Conservation (phyloP, 768 basidiomycete species). For the Tricholoma sp. region DNA sequence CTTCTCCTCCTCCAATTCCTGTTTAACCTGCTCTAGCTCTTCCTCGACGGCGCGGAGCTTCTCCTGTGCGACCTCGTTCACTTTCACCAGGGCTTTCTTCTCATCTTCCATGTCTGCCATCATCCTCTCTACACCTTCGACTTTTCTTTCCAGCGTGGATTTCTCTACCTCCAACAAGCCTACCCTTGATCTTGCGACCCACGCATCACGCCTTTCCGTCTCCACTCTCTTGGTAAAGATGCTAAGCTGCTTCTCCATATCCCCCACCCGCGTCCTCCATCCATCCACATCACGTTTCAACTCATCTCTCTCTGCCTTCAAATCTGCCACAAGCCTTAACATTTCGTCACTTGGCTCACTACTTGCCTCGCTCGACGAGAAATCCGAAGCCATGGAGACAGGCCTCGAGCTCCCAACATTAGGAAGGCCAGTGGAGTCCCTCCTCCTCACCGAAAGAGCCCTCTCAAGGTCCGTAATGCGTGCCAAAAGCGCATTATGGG, state of each 20-base stretch:
- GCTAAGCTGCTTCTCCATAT: conserved; percentile 66
- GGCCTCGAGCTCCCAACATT: conserved; percentile 42
- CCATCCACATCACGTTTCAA: conserved; percentile 84
- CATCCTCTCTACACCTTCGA: conserved; percentile 33
- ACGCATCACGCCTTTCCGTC: conserved; percentile 75
- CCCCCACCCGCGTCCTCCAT: conserved; percentile 73
- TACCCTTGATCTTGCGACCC: conserved; percentile 73
- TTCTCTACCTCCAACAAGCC: conserved; percentile 67
- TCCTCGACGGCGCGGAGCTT: conserved; percentile 41
- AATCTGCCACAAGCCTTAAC: conserved; percentile 65
- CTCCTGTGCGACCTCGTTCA: conserved; percentile 32
- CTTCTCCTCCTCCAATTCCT: conserved; percentile 26
- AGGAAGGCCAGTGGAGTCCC: conserved; percentile 28
- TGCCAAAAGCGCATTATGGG: conserved; percentile 75
- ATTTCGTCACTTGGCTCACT: conserved; percentile 72
- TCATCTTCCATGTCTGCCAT: conserved; percentile 24
- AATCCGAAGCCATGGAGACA: conserved; percentile 46
- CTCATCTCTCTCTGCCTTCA: conserved; percentile 87
- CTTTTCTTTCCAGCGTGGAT: conserved; percentile 43
- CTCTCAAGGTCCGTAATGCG: conserved; percentile 80
- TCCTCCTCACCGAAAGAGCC: conserved; percentile 44
- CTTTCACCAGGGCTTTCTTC: conserved; percentile 26
- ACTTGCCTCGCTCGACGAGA: conserved; percentile 25
- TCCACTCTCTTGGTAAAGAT: conserved; percentile 68
- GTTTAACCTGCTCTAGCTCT: conserved; percentile 36